Evolutionary conservation across 352 stramenopile species (phyloP).

Genomic region (Phytophthora agathidicida): DNA sequence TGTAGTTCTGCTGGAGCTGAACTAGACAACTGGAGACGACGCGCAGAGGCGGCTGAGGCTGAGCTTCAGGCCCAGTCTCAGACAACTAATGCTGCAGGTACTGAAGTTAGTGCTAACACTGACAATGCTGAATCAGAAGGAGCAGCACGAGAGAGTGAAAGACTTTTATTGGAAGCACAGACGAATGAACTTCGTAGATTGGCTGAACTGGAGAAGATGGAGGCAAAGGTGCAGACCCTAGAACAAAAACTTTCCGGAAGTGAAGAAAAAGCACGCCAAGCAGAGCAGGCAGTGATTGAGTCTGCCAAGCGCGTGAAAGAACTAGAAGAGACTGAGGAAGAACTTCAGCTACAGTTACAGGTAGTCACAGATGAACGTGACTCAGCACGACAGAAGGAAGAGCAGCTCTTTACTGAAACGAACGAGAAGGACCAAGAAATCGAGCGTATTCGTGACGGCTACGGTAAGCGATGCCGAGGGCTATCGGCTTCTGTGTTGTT

Average conservation of each 20-base stretch:
- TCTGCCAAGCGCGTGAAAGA: slow-evolving; percentile 48
- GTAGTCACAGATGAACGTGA: slow-evolving; percentile 87
- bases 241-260: slow-evolving; percentile 49
- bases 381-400: slow-evolving; percentile 81
- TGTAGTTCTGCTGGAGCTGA: slow-evolving; percentile 42
- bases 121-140: slow-evolving; percentile 19
- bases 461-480: slow-evolving; percentile 49
- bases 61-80: slow-evolving; percentile 18
- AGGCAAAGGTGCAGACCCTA: slow-evolving; percentile 56
- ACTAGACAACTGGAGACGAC: slow-evolving; percentile 42
- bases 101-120: slow-evolving; percentile 15
- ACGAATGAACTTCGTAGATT: slow-evolving; percentile 74
- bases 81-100: neutral
- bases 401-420: slow-evolving; percentile 82
- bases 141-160: slow-evolving; percentile 47
- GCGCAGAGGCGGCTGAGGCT: slow-evolving; percentile 38
- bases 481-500: neutral
- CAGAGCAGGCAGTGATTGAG: slow-evolving; percentile 48
- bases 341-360: slow-evolving; percentile 81
- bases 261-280: slow-evolving; percentile 27
- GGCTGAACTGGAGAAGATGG: slow-evolving; percentile 76
- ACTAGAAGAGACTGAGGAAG: slow-evolving; percentile 77
- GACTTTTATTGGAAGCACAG: slow-evolving; percentile 68
- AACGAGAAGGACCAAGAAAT: slow-evolving; percentile 91
- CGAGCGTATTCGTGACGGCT: slow-evolving; percentile 85